Evolutionary conservation across 768 basidiomycete species (phyloP).

Genomic region (Kockovaella imperatae): DNA sequence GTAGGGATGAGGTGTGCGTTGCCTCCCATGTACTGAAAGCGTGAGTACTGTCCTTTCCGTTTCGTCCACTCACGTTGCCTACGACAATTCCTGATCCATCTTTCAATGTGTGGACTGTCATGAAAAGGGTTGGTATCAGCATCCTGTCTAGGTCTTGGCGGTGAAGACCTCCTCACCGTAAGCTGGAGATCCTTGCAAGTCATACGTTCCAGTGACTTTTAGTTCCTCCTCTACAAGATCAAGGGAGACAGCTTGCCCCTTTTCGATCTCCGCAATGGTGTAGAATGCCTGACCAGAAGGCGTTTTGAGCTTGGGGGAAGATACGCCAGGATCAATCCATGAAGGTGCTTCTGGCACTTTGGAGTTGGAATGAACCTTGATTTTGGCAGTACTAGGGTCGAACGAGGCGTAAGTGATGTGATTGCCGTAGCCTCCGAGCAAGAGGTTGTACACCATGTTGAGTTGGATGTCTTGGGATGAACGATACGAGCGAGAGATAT

Average conservation of each 20-base stretch:
- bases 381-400: slow-evolving; percentile 50
- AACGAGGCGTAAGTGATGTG: slow-evolving; percentile 60
- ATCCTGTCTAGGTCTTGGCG: background rate
- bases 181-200: slow-evolving; percentile 28
- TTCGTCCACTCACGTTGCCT: slow-evolving; percentile 60
- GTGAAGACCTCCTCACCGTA: slow-evolving; percentile 23
- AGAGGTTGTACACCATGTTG: slow-evolving; percentile 23
- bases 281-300: slow-evolving; percentile 50
- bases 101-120: slow-evolving; percentile 56
- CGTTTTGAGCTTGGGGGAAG: background rate
- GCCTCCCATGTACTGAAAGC: slow-evolving; percentile 61
- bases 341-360: slow-evolving; percentile 51
- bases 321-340: slow-evolving; percentile 56
- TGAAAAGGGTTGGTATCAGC: no score
- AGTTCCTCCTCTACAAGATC: slow-evolving; percentile 53
- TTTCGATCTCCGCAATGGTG: slow-evolving; percentile 60
- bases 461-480: background rate
- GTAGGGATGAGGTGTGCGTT: slow-evolving; percentile 55
- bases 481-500: no score
- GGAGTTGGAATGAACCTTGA: slow-evolving; percentile 46
- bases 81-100: slow-evolving; percentile 56
- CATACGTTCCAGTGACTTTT: slow-evolving; percentile 41
- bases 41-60: background rate
- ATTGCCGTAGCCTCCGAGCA: slow-evolving; percentile 48
- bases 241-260: slow-evolving; percentile 57